Base-by-base conservation (phyloP, 1,284 basidiomycete genomes). In the Chiua sp. region DNA sequence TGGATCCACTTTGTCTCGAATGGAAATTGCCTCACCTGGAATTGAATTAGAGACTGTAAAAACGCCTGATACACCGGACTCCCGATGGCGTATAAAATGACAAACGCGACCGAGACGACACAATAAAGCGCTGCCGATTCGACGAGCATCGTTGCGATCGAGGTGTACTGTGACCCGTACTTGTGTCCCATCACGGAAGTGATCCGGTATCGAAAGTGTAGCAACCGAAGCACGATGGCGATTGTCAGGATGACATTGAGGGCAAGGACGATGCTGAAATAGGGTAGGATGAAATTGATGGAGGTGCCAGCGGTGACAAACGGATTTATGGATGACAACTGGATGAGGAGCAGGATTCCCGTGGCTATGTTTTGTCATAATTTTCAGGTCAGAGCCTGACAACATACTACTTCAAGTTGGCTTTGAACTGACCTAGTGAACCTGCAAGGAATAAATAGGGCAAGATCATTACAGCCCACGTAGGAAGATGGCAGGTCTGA, bases 91-190 rank as follows among this genome's bases (percentile, higher is more conserved):
- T 68, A 70, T 22, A 66, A 30, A 30, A 57, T 32, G 5, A 73
- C 60, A 28, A 73, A 68, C 4, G 57, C 30, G 16, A 72, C 26
- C 0, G 63, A 64, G 13, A 64, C 8, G 1, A 51, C 2, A 20
- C 71, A 72, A 44, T 73, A 70, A 8, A 73, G 20, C 1, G 69
- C 53, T 3, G 63, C 65, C 0, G 68, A 72, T 53, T 70, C 69
- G 48, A 70, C 28, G 22, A 60, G 49, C 56, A 70, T 68, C 2
- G 67, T 65, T 12, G 60, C 69, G 7, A 72, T 11, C 0, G 68
- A 69, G 4, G 67, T 68, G 46, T 71, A 68, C 1, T 63, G 57
- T 13, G 59, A 49, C 28, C 63, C 64, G 22, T 66, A 53, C 35
- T 33, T 46, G 15, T 55, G 37, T n/a, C 68, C 69, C 3, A 73